Conservation (phyloP, 805 yeast genomes). For the Saccharomycopsis guyanensis region DNA sequence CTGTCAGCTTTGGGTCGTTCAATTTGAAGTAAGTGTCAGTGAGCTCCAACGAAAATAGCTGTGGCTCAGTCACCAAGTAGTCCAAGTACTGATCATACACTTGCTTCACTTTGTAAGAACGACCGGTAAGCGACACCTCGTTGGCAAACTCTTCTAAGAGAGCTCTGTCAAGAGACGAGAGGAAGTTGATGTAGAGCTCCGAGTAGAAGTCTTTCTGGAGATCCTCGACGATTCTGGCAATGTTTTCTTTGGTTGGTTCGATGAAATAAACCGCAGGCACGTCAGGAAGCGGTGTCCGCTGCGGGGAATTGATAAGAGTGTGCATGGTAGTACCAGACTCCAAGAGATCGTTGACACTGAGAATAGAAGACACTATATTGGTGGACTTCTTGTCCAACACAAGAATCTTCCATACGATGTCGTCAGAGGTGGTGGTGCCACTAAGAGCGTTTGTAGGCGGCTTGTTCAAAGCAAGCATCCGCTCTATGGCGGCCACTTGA, state of each 20-base stretch:
- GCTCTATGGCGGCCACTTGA: constrained; percentile 46
- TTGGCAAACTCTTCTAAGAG: constrained; percentile 85
- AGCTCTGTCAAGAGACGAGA: constrained; percentile 68
- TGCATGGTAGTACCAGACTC: constrained; percentile 91
- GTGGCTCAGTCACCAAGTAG: constrained; percentile 88
- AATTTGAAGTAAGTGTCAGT: constrained; percentile 58
- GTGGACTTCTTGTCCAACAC: constrained; percentile 77
- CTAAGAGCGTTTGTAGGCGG: constrained; percentile 33
- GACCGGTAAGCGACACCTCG: constrained; percentile 64
- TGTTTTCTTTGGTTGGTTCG: constrained; percentile 75
- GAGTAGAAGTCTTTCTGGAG: constrained; percentile 69
- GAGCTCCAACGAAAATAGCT: constrained; percentile 72
- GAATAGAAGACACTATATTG: constrained; percentile 80
- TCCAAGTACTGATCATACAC: constrained; percentile 92
- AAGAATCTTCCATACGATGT: constrained; percentile 84
- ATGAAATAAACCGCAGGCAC: constrained; percentile 93
- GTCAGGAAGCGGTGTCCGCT: constrained; percentile 80
- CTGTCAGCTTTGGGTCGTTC: constrained; percentile 65
- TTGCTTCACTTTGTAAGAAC: constrained; percentile 67
- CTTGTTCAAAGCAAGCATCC: constrained; percentile 77
- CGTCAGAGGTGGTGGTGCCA: constrained; percentile 49
- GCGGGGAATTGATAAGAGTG: constrained; percentile 52
- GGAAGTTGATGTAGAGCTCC: constrained; percentile 75
- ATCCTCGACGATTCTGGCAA: constrained; percentile 63
- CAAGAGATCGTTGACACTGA: constrained; percentile 84